These are phyloP conservation scores for Polyporus tsugae DNA, from an alignment of 1,284 basidiomycete genomes.

Conservation along the genomic window DNA sequence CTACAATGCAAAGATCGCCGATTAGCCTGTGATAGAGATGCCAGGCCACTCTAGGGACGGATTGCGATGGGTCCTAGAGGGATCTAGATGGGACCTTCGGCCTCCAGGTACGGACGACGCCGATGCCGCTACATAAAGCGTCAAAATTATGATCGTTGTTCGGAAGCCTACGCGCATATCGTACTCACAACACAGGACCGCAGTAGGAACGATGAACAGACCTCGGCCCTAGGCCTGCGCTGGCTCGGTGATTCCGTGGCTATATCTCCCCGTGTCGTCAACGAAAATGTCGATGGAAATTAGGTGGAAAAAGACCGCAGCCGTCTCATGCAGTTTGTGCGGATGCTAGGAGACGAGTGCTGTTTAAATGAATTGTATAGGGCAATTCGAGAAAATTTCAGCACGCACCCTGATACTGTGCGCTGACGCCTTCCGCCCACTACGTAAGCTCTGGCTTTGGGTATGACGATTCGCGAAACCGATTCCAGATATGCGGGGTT, in stretches of 20 bases:
- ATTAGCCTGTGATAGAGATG: slow-evolving; percentile 4
- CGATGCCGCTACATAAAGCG: slow-evolving; percentile 2
- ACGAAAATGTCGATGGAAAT: neutral
- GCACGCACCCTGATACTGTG: neutral
- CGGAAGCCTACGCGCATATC: neutral
- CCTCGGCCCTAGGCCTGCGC: neutral
- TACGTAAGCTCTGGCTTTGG: neutral
- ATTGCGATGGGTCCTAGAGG: neutral
- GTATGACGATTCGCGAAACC: neutral
- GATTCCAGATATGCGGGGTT: neutral
- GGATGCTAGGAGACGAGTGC: neutral
- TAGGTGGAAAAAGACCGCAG: slow-evolving; percentile 1
- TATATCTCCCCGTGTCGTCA: neutral
- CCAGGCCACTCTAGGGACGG: slow-evolving; percentile 6
- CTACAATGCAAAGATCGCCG: neutral
- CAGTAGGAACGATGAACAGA: neutral
- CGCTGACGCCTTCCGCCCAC: neutral
- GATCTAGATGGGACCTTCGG: slow-evolving; percentile 6
- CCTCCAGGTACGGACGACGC: slow-evolving; percentile 5
- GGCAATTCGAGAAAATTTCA: slow-evolving; percentile 3
- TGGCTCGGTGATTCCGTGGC: slow-evolving; percentile 9
- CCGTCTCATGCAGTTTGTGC: neutral
- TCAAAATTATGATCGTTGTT: neutral
- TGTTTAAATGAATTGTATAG: neutral
- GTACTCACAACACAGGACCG: neutral